Conservation (phyloP, 2,329 filamentous ascomycete species). For the Ceratocystis lukuohia region DNA sequence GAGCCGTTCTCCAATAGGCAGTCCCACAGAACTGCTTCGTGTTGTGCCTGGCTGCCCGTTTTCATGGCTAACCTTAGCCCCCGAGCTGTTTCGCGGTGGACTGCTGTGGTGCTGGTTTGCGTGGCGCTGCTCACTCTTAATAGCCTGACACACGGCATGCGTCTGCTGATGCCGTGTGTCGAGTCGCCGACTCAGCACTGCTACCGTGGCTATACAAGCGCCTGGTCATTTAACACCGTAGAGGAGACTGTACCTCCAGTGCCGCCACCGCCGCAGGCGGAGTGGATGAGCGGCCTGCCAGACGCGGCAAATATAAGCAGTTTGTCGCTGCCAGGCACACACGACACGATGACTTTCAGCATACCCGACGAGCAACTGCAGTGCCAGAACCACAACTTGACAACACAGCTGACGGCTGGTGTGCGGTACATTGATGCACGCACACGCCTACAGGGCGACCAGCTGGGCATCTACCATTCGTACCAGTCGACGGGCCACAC, state of each 20-base stretch:
- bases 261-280: conserved; percentile 21
- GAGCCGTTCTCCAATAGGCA: background rate
- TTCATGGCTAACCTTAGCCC: background rate
- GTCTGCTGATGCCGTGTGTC: conserved; percentile 23
- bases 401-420: conserved; percentile 33
- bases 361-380: conserved; percentile 28
- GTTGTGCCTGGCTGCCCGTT: background rate
- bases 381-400: conserved; percentile 37
- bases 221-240: conserved; percentile 33
- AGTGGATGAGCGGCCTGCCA: conserved; percentile 34
- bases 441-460: conserved; percentile 31
- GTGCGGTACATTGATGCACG: conserved; percentile 39
- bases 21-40: background rate
- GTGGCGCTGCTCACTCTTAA: conserved; percentile 19
- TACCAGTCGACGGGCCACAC: conserved; percentile 33
- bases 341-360: conserved; percentile 39
- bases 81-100: conserved; percentile 8
- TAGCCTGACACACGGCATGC: conserved; percentile 23
- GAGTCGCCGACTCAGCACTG: conserved; percentile 22
- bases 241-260: conserved; percentile 20
- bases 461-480: conserved; percentile 37
- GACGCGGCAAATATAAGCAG: conserved; percentile 31
- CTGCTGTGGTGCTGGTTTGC: conserved; percentile 9
- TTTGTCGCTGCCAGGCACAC: conserved; percentile 39
- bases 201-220: conserved; percentile 27